Conservation (phyloP, 2,329 filamentous ascomycete species). For the Rhynchosporium secalis region DNA sequence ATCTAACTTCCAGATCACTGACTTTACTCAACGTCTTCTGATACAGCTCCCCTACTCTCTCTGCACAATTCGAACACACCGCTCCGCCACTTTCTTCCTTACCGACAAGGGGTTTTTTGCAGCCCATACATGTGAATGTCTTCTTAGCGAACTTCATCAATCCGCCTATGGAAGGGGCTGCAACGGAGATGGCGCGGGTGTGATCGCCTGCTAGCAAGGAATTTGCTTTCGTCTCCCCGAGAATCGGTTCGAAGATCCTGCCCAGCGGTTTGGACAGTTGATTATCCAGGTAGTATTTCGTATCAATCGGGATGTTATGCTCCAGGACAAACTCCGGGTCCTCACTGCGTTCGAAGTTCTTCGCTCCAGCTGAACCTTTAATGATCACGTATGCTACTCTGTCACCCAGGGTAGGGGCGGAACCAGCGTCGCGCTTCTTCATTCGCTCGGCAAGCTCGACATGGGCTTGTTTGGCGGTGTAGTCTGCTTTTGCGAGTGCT, state of each 20-base stretch:
- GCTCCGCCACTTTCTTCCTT: constrained; percentile 81
- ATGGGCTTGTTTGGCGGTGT: constrained; percentile 91
- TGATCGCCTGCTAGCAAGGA: constrained; percentile 89
- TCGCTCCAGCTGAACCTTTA: constrained; percentile 83
- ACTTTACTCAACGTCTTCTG: constrained; percentile 86
- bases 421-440: constrained; percentile 94
- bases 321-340: constrained; percentile 97
- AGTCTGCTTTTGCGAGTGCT: constrained; percentile 86
- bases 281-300: constrained; percentile 97
- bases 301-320: constrained; percentile 97
- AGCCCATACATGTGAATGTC: constrained; percentile 97
- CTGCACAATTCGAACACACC: constrained; percentile 82
- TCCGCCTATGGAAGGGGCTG: constrained; percentile 85
- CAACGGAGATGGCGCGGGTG: constrained; percentile 90
- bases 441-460: constrained; percentile 94
- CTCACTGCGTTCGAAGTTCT: constrained; percentile 96
- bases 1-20: constrained; percentile 89
- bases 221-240: constrained; percentile 88
- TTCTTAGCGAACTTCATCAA: constrained; percentile 99
- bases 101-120: constrained; percentile 88
- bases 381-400: constrained; percentile 98
- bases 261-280: constrained; percentile 92
- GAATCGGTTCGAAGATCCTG: constrained; percentile 95
- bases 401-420: constrained; percentile 87
- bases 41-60: constrained; percentile 88